A percentile compares a stretch with the other conserved stretches of the same genome.
These are phyloP conservation scores for Acaromyces ingoldii DNA, from an alignment of 1,284 basidiomycete species.

Conservation along the genomic window DNA sequence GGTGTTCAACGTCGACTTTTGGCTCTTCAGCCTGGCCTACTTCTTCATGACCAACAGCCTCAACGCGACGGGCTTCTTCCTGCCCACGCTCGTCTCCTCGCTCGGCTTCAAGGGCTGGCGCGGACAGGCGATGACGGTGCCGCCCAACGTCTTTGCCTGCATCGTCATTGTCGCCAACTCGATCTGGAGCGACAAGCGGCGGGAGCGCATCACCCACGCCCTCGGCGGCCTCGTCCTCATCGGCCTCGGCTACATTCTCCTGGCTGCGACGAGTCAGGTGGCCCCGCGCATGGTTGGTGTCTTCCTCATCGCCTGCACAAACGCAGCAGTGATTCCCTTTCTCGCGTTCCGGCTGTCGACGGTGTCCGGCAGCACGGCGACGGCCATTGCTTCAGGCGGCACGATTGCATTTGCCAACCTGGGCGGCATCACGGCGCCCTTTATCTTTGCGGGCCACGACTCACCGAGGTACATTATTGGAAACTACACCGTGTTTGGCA, in stretches of 20 bases:
- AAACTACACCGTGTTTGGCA: constrained; percentile 3
- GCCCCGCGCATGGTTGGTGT: neutral
- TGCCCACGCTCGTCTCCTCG: neutral
- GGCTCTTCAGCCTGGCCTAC: neutral
- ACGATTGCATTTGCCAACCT: constrained; percentile 10
- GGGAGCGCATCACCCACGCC: neutral
- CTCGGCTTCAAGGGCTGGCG: neutral
- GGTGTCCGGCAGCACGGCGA: neutral
- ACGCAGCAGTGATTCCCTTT: constrained; percentile 5
- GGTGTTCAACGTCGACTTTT: constrained; percentile 1
- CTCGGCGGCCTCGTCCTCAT: too few relatives aligned
- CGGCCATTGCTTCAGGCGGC: neutral
- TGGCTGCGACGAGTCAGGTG: neutral
- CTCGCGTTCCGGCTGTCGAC: constrained; percentile 4
- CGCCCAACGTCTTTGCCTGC: neutral
- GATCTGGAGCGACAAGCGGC: neutral
- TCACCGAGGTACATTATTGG: neutral
- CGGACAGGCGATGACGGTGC: neutral
- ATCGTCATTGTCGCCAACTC: constrained; percentile 1
- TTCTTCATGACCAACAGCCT: neutral
- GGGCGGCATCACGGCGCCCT: constrained; percentile 8
- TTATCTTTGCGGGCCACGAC: neutral
- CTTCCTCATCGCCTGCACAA: constrained; percentile 1
- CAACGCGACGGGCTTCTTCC: neutral
- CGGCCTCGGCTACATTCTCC: neutral